Percentiles rank a stretch among this genome's conserved stretches.
phyloP scores from a whole-genome alignment of 176 grass and related monocot species.

The Cenchrus fungigraminus region DNA sequence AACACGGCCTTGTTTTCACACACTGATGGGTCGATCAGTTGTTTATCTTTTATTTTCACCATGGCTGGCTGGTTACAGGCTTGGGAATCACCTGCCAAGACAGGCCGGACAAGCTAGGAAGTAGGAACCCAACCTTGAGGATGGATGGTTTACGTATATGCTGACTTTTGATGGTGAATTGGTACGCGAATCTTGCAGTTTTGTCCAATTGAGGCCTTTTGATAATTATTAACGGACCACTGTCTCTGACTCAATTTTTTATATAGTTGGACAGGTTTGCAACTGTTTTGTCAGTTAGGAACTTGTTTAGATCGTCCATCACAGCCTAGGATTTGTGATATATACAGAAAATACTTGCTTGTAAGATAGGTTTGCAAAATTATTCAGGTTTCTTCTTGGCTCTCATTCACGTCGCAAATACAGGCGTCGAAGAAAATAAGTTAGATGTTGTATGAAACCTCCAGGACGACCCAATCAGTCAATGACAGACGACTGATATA shows the following conservation, averaged over 20 bases:
- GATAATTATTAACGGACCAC: conserved; percentile 21
- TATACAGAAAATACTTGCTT: neutral
- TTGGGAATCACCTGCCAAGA: neutral
- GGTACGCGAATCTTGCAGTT: conserved; percentile 39
- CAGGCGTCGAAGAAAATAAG: conserved; percentile 1
- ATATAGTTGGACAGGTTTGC: neutral
- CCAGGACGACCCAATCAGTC: conserved; percentile 3
- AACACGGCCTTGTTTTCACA: neutral
- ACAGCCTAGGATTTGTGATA: conserved; percentile 14
- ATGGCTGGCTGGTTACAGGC: neutral
- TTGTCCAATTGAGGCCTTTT: conserved; percentile 15
- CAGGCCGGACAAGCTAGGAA: neutral
- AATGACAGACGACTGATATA: neutral
- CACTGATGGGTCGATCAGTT: neutral
- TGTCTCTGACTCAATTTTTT: conserved; percentile 14
- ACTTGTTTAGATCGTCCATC: no score
- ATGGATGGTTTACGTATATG: neutral
- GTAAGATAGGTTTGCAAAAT: conserved; percentile 5
- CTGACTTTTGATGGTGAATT: conserved; percentile 20
- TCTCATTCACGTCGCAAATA: neutral
- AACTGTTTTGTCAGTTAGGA: neutral
- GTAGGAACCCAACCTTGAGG: neutral
- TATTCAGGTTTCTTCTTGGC: conserved; percentile 3
- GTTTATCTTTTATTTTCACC: neutral
- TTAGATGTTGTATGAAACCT: neutral